phyloP scores from a whole-genome alignment of 345 rosid species.

The Odontarrhena argentea region DNA sequence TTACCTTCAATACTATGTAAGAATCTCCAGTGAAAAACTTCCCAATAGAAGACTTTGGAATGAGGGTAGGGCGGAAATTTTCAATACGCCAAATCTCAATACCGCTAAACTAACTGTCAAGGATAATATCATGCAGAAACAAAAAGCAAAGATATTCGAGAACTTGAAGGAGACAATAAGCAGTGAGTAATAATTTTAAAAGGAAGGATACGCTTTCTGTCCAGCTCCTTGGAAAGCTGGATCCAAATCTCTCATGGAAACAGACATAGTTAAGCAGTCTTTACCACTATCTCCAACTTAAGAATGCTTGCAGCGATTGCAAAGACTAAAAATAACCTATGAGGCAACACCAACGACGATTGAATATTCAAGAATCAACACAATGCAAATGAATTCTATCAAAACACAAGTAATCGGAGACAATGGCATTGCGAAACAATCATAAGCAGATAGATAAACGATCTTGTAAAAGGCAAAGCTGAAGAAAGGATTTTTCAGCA shows the following conservation, averaged over 20 bases:
- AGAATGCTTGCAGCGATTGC: constrained; percentile 35
- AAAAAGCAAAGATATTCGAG: constrained; percentile 6
- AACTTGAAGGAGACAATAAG: neutral
- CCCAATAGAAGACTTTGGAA: constrained; percentile 74
- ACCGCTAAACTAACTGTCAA: constrained; percentile 68
- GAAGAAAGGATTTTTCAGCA: constrained; percentile 7
- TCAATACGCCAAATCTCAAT: constrained; percentile 97
- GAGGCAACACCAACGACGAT: constrained; percentile 16
- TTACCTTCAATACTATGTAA: constrained; percentile 84
- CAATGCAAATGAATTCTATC: constrained; percentile 14
- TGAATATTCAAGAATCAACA: constrained; percentile 17
- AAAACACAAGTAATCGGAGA: neutral
- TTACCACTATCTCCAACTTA: constrained; percentile 43
- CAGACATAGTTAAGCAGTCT: constrained; percentile 62
- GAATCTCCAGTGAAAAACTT: constrained; percentile 97
- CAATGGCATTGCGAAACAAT: neutral
- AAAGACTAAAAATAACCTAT: constrained; percentile 41
- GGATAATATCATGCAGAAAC: constrained; percentile 41
- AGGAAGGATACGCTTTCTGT: constrained; percentile 97
- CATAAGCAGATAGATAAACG: neutral
- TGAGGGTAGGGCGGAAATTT: constrained; percentile 69
- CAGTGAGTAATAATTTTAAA: neutral
- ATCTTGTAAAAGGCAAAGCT: neutral
- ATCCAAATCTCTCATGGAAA: constrained; percentile 98
- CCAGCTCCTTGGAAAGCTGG: constrained; percentile 98